Evolutionary conservation across 2,329 filamentous ascomycete species (phyloP), one percentile per base, ranked within the genome.

Genomic region (Penicillium sp.): DNA sequence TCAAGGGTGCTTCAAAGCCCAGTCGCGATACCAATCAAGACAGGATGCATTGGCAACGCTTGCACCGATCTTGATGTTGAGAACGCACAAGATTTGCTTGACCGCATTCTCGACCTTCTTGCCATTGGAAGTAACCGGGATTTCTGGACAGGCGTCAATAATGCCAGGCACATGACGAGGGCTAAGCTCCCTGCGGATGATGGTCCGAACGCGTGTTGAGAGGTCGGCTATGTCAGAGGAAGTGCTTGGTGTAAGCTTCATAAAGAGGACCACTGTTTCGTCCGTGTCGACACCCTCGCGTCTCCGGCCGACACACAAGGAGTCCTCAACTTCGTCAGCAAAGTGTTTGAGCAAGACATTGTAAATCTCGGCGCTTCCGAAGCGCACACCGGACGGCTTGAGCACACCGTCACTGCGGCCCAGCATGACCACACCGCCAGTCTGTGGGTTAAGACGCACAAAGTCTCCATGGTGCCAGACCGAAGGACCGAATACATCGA

Each of bases 61-160:
- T 0, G 90, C 89, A 40, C 89, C 89, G 0, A 88, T 93, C 74
- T 89, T 90, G 55, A 96, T 82, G 42, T 87, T 81, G 69, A 90
- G 74, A 0, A 90, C 91, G 23, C 88, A 95, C 1, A 98, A 72
- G 36, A 97, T 96, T 70, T 96, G 90, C 75, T 97, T 97, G 5
- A 97, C 91, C 0, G 89, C 88, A 39, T 94, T 89, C 68, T 98
- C 91, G 49, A 98, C 88, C 82, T 97, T 98, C 75, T 98, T 98
- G 43, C 91, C 91, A 62, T 98, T 98, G 2, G 84, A 84, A 13
- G 93, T 97, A 56, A 90, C 84, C 0, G 91, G 93, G 14, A 98
- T 93, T 29, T 91, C 89, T 0, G 84, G 82, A 52, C 86, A 90
- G 65, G 87, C 83, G 55, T 90, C 87, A 14, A 97, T 76, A 0